Evolutionary conservation across 257 asterid genomes (phyloP).

Genomic region (Cinchona pubescens): DNA sequence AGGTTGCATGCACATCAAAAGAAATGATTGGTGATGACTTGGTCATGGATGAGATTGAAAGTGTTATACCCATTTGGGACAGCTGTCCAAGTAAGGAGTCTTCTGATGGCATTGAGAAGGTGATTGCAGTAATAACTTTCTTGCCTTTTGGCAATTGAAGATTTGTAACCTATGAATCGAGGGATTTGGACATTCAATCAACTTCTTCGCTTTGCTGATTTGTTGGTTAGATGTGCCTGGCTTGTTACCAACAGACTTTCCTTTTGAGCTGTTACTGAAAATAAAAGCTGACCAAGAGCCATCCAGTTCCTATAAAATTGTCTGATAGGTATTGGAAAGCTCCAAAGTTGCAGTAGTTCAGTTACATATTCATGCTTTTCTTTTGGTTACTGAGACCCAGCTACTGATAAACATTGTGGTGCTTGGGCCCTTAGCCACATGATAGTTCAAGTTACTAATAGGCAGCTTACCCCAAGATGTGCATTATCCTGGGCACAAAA

Average conservation of each 20-base stretch:
- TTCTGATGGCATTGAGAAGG: slow-evolving; percentile 50
- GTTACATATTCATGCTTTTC: background rate
- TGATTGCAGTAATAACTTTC: slow-evolving; percentile 12
- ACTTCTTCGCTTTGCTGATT: background rate
- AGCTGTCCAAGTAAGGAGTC: slow-evolving; percentile 37
- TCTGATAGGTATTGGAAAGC: background rate
- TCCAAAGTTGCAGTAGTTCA: background rate
- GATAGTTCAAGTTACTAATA: too few species aligned
- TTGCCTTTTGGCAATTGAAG: slow-evolving; percentile 5
- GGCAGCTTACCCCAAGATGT: background rate
- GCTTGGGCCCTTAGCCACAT: background rate
- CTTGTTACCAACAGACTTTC: background rate
- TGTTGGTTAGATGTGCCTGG: background rate
- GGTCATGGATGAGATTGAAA: slow-evolving; percentile 29
- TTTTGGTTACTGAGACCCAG: background rate
- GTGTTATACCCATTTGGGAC: slow-evolving; percentile 36
- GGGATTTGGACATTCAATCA: slow-evolving; percentile 1
- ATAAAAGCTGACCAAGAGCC: background rate
- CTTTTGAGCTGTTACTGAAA: background rate
- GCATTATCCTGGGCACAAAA: background rate
- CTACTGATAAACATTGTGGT: background rate
- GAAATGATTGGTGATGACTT: slow-evolving; percentile 34
- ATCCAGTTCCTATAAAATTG: background rate
- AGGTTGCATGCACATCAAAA: slow-evolving; percentile 27
- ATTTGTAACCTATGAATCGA: background rate